Evolutionary conservation across 2,329 filamentous ascomycete species (phyloP), one percentile per base, ranked within the genome.

Genomic region (Exophiala sideris): DNA sequence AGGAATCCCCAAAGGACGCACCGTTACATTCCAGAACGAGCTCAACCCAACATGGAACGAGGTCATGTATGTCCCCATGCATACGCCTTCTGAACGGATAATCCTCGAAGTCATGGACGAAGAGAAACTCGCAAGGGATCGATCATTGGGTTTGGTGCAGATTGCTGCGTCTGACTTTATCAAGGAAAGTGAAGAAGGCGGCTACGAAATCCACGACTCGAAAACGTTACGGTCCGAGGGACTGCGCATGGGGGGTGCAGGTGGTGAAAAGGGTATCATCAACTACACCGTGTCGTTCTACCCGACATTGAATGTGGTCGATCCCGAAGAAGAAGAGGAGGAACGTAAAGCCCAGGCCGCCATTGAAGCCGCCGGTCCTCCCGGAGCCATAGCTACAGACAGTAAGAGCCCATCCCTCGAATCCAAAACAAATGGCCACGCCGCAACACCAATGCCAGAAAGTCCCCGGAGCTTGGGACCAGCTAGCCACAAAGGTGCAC

Each of bases 1-100:
- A 45, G 92, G 94, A 42, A 85, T 97, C 52, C 87, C 94, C 68
- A 95, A 92, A 71, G 91, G 83, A 8, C 85, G 91, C 54, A 97
- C 94, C 2, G 94, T 99, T 47, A 97, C 92, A 0, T 96, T 94
- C 77, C 86, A 90, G 68, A 99, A 96, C 73, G 95, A 96, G 58
- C 83, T 99, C 54, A 90, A 95, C 68, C 94, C 94, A 1, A 88
- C 94, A 49, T 99, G 89, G 86, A 91, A 99, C 66, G 94, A 99
- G 72, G 85, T 99, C 20, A 81, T 96, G 18, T 99, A 99, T 67
- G 81, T 99, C 1, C 92, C 95, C 1, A 82, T 99, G 53, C 92
- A 96, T 69, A 91, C 86, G 5, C 66, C 81, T 11, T 86, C 89
- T 32, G 94, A 99, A 69, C 90, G 88, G 66, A 77, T 99, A 29